Percentiles rank a stretch among this genome's conserved stretches.
phyloP scores from a whole-genome alignment of 495 filamentous ascomycete genomes.

The Penicillium simplicissimum region DNA sequence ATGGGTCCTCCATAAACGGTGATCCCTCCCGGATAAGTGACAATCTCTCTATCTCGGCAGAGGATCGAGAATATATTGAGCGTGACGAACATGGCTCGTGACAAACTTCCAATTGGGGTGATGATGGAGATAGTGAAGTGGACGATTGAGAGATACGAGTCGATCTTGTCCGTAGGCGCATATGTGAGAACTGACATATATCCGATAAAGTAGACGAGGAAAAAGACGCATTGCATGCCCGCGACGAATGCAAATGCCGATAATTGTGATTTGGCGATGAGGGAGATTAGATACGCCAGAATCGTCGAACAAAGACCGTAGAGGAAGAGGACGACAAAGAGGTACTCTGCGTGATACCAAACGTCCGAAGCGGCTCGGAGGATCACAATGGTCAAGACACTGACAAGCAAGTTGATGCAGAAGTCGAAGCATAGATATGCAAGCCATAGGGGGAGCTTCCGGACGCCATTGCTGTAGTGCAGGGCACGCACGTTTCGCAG shows the following conservation, averaged over 20 bases:
- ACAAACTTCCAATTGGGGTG: constrained; percentile 67
- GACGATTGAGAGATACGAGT: constrained; percentile 57
- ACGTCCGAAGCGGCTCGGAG: constrained; percentile 58
- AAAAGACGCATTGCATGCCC: constrained; percentile 67
- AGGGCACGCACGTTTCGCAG: constrained; percentile 74
- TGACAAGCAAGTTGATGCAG: constrained; percentile 59
- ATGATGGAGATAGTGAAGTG: constrained; percentile 69
- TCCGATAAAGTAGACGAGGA: constrained; percentile 76
- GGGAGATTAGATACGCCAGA: constrained; percentile 70
- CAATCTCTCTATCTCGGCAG: constrained; percentile 61
- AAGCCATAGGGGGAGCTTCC: constrained; percentile 70
- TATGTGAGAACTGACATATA: constrained; percentile 71
- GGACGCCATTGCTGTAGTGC: constrained; percentile 84
- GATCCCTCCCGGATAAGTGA: constrained; percentile 68
- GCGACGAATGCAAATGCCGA: constrained; percentile 75
- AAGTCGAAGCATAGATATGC: constrained; percentile 82
- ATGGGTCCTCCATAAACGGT: constrained; percentile 77
- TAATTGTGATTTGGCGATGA: constrained; percentile 67
- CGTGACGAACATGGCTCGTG: constrained; percentile 67
- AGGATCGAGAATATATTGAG: constrained; percentile 76
- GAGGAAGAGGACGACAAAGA: constrained; percentile 73
- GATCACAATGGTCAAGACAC: constrained; percentile 60
- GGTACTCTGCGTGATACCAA: constrained; percentile 76
- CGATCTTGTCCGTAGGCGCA: constrained; percentile 58
- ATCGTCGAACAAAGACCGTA: constrained; percentile 73